Base-by-base conservation (phyloP, 768 basidiomycete species). In the Leucocoprinus sp. region DNA sequence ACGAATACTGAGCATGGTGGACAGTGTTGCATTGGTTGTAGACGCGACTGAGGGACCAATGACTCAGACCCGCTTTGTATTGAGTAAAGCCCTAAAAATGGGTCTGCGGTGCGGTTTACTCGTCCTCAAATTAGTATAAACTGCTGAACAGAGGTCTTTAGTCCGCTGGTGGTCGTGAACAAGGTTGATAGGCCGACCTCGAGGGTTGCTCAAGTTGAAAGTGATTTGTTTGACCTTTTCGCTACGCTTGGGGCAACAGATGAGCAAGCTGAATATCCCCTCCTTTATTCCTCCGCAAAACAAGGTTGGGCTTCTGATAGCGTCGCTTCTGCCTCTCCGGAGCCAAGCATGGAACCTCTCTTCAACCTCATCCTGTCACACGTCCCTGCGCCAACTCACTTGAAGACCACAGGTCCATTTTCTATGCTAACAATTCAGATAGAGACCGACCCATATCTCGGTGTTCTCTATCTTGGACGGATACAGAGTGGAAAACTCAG, bases 11-110 rank as follows among this genome's bases (percentile, higher is more conserved):
- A 74, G 74, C 49, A 78, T 80, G 68, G 73, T 80, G 8, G 78
- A 78, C 49, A 76, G 76, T 22, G 76, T 77, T 8, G 75, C 75
- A 11, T 65, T 80, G n/a, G 61, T 80, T 2, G 70, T 80, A 14
- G 76, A 78, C 50, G 74, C 75, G 2, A 76, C 77, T 1, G 76
- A 78, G 52, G 76, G 76, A 1, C 76, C 77, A 2, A 78, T 78
- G 69, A 78, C 75, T 2, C 78, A 80, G 55, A 80, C 76, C 0
- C 60, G 71, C 1, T 75, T 75, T 35, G 72, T 75, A 1, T 58
- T 75, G n/a, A 60, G 63, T 3, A 75, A 75, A 50, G 71, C 72
- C 17, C 54, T 74, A 6, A 60, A 53, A 29, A 61, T 67, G 15
- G 70, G 72, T 15, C 52, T 73, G 17, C 66, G 59, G 72, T 70